Conservation (phyloP, 306 rosid species). For the Malus asiatica region DNA sequence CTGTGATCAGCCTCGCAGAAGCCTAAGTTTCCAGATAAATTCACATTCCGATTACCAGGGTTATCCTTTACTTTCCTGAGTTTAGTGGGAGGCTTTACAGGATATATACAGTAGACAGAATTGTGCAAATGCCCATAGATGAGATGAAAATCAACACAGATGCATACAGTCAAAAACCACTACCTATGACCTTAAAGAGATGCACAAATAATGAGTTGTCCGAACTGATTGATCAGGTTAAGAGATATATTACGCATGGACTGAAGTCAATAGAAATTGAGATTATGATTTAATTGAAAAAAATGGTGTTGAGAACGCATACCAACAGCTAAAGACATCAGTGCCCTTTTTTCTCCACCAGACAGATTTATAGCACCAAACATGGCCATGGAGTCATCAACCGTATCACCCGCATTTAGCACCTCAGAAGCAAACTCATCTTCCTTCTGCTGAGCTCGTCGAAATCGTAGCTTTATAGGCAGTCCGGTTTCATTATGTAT, state of each 20-base stretch:
- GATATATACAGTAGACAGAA: not conserved
- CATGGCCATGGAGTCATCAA: slow-evolving; percentile 84
- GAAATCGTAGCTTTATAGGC: slow-evolving; percentile 72
- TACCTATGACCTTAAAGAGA: not conserved
- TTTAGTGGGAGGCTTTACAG: not conserved
- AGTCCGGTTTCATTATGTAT: slow-evolving; percentile 76
- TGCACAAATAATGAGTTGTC: not conserved
- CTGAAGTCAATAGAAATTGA: not conserved
- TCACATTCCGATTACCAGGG: not conserved
- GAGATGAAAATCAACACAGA: not conserved
- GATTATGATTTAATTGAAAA: not conserved
- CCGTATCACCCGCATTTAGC: slow-evolving; percentile 66
- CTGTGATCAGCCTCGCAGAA: not conserved
- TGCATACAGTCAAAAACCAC: not conserved
- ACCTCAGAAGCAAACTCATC: slow-evolving; percentile 63
- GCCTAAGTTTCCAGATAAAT: not conserved
- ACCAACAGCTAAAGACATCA: slow-evolving; percentile 79
- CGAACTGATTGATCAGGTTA: not conserved
- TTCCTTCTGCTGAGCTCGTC: slow-evolving; percentile 47
- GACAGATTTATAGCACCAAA: slow-evolving; percentile 71
- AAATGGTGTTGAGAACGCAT: slow-evolving; percentile 21
- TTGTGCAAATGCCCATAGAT: not conserved
- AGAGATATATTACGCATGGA: not conserved
- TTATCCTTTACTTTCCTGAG: not conserved
- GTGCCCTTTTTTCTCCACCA: slow-evolving; percentile 76